Percentiles rank a stretch among this genome's conserved stretches.
phyloP scores from a whole-genome alignment of 805 yeast genomes.

The Yamadazyma akitaensis region DNA sequence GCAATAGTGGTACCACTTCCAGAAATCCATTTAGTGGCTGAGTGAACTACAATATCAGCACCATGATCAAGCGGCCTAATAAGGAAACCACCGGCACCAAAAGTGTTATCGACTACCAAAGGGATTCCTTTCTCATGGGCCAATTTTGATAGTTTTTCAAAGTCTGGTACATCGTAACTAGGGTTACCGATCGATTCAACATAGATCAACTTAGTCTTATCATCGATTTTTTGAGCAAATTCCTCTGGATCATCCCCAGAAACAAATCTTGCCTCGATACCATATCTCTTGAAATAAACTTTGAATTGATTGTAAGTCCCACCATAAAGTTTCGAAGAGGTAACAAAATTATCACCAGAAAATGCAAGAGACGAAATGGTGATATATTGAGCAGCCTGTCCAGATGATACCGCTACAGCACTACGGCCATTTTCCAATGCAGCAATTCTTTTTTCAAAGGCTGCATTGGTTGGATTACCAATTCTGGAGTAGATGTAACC shows the following conservation, averaged over 20 bases:
- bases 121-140: constrained; percentile 89
- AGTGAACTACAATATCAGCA: constrained; percentile 88
- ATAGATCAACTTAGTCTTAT: constrained; percentile 84
- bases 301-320: constrained; percentile 96
- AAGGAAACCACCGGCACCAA: constrained; percentile 93
- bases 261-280: constrained; percentile 82
- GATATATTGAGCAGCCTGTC: constrained; percentile 91
- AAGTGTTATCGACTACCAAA: constrained; percentile 91
- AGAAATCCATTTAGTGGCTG: constrained; percentile 97
- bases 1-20: constrained; percentile 96
- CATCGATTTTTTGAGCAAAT: constrained; percentile 72
- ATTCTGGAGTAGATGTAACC: constrained; percentile 89
- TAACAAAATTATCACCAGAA: constrained; percentile 83
- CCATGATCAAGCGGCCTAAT: constrained; percentile 84
- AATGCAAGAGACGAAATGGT: constrained; percentile 84
- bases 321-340: constrained; percentile 86
- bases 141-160: constrained; percentile 65
- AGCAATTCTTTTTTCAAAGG: constrained; percentile 87
- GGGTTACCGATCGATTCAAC: constrained; percentile 93
- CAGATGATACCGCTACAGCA: constrained; percentile 89
- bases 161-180: constrained; percentile 87
- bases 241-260: constrained; percentile 76
- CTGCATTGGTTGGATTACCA: constrained; percentile 90
- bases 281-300: constrained; percentile 84
- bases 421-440: constrained; percentile 91